These are phyloP conservation scores for Fusarium oligoseptatum DNA, from an alignment of 2,329 filamentous ascomycete species.

Conservation along the genomic window DNA sequence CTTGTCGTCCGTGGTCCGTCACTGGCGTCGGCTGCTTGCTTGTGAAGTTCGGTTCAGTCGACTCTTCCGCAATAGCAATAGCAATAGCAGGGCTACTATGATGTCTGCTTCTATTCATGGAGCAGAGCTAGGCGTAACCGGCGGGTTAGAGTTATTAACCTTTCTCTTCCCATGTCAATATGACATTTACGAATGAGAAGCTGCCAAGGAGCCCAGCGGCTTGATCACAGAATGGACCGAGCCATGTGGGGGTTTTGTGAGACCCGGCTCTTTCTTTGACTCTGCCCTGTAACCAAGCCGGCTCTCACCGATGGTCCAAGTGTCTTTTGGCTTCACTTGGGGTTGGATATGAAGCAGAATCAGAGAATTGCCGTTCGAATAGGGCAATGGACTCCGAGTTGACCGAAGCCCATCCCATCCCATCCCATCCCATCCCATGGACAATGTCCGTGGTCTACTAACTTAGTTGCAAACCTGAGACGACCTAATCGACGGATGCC, in stretches of 20 bases:
- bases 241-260: conserved; percentile 19
- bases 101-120: neutral
- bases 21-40: conserved; percentile 7
- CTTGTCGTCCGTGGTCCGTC: conserved; percentile 17
- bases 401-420: neutral
- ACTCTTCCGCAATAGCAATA: neutral
- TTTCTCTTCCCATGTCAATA: neutral
- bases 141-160: conserved; percentile 2
- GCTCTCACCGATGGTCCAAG: conserved; percentile 36
- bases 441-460: neutral
- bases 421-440: neutral
- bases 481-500: neutral
- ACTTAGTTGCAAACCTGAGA: neutral
- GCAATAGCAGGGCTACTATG: neutral
- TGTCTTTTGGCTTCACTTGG: conserved; percentile 3
- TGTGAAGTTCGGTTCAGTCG: conserved; percentile 11
- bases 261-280: conserved; percentile 23
- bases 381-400: neutral
- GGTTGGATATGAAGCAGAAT: neutral
- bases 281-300: conserved; percentile 28
- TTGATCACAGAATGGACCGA: neutral
- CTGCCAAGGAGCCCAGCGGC: neutral
- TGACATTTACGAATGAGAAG: neutral
- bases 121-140: neutral
- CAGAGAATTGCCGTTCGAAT: neutral